These are phyloP conservation scores for Boletus pseudo-olivaceus DNA, from an alignment of 768 basidiomycete genomes.

Conservation along the genomic window DNA sequence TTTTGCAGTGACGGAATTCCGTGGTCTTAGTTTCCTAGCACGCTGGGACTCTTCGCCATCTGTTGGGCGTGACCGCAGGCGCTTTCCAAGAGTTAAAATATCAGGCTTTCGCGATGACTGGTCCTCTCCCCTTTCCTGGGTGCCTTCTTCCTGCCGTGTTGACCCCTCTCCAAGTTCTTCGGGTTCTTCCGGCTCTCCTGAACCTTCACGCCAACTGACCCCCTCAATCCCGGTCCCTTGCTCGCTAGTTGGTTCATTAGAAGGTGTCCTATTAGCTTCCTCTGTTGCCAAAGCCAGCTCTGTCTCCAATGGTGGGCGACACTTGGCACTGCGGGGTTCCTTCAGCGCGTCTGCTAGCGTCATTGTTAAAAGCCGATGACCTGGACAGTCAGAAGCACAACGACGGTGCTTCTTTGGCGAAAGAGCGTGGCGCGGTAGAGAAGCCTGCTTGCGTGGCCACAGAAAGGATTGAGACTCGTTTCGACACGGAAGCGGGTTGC, in stretches of 20 bases:
- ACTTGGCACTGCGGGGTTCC: conserved; percentile 22
- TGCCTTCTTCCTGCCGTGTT: conserved; percentile 2
- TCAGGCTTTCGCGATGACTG: background rate
- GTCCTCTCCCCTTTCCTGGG: background rate
- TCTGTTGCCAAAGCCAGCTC: conserved; percentile 16
- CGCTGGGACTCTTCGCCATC: conserved; percentile 14
- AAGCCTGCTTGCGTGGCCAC: conserved; percentile 20
- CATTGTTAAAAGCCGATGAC: conserved; percentile 20
- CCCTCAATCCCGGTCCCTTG: background rate
- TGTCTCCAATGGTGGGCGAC: conserved; percentile 20
- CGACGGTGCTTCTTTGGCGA: conserved; percentile 20
- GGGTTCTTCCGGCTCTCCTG: conserved; percentile 8
- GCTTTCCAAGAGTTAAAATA: conserved; percentile 9
- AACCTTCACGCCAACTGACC: background rate
- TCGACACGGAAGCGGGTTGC: conserved; percentile 21
- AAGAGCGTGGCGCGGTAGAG: conserved; percentile 25
- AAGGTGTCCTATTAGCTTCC: conserved; percentile 1
- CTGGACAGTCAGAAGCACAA: conserved; percentile 20
- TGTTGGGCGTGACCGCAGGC: conserved; percentile 9
- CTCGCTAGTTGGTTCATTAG: background rate
- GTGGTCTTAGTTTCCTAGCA: conserved; percentile 14
- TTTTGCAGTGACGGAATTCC: background rate
- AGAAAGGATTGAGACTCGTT: conserved; percentile 27
- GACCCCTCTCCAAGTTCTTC: conserved; percentile 13
- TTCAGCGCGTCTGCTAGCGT: conserved; percentile 13